A percentile compares a stretch with the other conserved stretches of the same genome.
Conservation (phyloP, 2,329 filamentous ascomycete genomes). For the Xylariomycetidae sp. region DNA sequence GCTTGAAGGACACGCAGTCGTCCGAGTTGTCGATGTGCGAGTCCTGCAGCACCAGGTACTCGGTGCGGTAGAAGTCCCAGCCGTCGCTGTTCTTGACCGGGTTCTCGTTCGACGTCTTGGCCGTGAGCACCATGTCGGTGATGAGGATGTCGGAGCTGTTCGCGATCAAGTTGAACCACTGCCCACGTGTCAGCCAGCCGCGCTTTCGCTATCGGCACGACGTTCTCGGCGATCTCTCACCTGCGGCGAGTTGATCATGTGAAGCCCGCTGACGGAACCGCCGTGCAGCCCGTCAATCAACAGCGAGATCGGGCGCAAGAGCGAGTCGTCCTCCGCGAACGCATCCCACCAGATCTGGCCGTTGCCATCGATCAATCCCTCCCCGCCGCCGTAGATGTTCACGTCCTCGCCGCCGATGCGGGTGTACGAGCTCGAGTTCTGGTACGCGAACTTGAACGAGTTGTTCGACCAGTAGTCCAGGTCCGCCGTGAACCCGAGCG, state of each 20-base stretch:
- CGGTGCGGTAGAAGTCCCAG: slow-evolving; percentile 58
- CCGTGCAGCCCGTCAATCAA: slow-evolving; percentile 12
- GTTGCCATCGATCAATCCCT: slow-evolving; percentile 48
- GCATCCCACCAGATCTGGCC: slow-evolving; percentile 60
- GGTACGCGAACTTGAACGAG: slow-evolving; percentile 58
- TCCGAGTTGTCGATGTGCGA: slow-evolving; percentile 59
- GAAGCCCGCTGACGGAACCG: slow-evolving; percentile 11
- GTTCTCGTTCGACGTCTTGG: slow-evolving; percentile 38
- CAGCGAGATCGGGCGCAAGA: slow-evolving; percentile 13
- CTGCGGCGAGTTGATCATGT: slow-evolving; percentile 13
- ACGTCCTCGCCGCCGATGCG: slow-evolving; percentile 41
- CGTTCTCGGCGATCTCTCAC: slow-evolving; percentile 4
- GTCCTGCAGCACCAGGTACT: slow-evolving; percentile 60
- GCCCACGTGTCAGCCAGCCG: slow-evolving; percentile 9
- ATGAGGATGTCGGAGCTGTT: slow-evolving; percentile 61
- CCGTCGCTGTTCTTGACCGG: slow-evolving; percentile 58
- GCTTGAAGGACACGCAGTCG: slow-evolving; percentile 70
- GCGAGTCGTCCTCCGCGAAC: slow-evolving; percentile 37
- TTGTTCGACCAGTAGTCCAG: slow-evolving; percentile 63
- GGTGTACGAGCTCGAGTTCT: slow-evolving; percentile 55
- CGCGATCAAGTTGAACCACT: slow-evolving; percentile 61
- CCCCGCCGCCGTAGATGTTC: slow-evolving; percentile 56
- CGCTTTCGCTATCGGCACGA: not conserved
- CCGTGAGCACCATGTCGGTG: slow-evolving; percentile 55
- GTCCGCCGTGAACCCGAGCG: slow-evolving; percentile 56